A percentile compares a stretch with the other conserved stretches of the same genome.
Evolutionary conservation across 768 basidiomycete species (phyloP).

Genomic region (Russula sp.): DNA sequence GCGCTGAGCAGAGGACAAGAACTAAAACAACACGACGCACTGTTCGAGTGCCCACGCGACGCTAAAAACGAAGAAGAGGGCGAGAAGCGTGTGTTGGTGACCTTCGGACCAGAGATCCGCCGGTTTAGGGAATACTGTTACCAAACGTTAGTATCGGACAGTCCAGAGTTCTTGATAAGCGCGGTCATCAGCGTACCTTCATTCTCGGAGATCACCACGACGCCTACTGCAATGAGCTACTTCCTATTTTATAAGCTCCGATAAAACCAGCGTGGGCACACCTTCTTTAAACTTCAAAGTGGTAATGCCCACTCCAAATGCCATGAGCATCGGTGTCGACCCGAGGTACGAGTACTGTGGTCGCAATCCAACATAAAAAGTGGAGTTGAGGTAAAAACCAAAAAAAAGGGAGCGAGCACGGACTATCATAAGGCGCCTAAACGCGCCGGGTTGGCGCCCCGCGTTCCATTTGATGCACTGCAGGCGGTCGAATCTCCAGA

Average conservation of each 20-base stretch:
- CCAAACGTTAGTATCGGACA: neutral
- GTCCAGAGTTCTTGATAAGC: neutral
- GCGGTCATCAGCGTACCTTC: constrained; percentile 34
- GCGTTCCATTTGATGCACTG: constrained; percentile 72
- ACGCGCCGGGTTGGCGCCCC: constrained; percentile 76
- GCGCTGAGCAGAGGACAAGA: constrained; percentile 3
- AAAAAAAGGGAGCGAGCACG: constrained; percentile 33
- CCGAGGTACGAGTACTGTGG: constrained; percentile 74
- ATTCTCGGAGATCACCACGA: constrained; percentile 38
- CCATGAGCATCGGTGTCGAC: constrained; percentile 60
- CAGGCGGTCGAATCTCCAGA: constrained; percentile 80
- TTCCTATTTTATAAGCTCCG: neutral
- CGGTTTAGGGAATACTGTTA: constrained; percentile 56
- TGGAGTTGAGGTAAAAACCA: neutral
- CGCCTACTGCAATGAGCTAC: constrained; percentile 12
- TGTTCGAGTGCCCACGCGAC: constrained; percentile 74
- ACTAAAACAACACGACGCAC: constrained; percentile 43
- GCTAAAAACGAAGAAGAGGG: constrained; percentile 68
- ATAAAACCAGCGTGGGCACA: constrained; percentile 32
- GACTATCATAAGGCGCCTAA: constrained; percentile 89
- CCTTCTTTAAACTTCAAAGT: constrained; percentile 73
- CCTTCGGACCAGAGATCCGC: constrained; percentile 47
- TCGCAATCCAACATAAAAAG: neutral
- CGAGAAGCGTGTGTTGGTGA: constrained; percentile 57
- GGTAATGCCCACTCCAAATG: constrained; percentile 61